Conservation (phyloP, 805 yeast species). For the Priceomyces melissophilus region DNA sequence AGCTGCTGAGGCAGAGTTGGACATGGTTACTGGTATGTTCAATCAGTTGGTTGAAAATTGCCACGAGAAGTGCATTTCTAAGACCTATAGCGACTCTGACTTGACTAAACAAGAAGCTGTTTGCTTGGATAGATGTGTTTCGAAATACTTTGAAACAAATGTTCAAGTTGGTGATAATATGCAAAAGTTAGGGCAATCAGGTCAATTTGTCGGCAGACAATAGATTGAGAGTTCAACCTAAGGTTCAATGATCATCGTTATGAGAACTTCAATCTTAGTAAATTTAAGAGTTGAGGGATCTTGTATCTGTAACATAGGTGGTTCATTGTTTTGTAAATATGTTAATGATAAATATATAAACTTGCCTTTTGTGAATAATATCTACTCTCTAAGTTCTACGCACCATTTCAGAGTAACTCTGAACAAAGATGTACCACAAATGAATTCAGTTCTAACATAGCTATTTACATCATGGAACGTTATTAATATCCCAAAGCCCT, state of each 20-base stretch:
- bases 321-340: no score
- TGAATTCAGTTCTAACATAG: background rate
- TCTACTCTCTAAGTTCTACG: background rate
- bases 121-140: conserved; percentile 93
- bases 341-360: no score
- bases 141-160: conserved; percentile 91
- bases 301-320: background rate
- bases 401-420: background rate
- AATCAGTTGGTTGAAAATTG: conserved; percentile 87
- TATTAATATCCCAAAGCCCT: conserved; percentile 53
- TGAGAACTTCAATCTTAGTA: background rate
- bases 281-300: background rate
- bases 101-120: conserved; percentile 76
- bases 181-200: conserved; percentile 46
- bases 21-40: conserved; percentile 97
- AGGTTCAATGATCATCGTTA: background rate
- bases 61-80: conserved; percentile 77
- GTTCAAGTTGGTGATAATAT: conserved; percentile 85
- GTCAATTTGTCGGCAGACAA: conserved; percentile 45
- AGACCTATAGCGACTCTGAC: conserved; percentile 65
- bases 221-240: conserved; percentile 6
- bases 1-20: conserved; percentile 96
- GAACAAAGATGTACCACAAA: no score
- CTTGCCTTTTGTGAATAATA: background rate
- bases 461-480: background rate